phyloP scores from a whole-genome alignment of 192 early-diverging fungal species.

The Nowakowskiella sp. region DNA sequence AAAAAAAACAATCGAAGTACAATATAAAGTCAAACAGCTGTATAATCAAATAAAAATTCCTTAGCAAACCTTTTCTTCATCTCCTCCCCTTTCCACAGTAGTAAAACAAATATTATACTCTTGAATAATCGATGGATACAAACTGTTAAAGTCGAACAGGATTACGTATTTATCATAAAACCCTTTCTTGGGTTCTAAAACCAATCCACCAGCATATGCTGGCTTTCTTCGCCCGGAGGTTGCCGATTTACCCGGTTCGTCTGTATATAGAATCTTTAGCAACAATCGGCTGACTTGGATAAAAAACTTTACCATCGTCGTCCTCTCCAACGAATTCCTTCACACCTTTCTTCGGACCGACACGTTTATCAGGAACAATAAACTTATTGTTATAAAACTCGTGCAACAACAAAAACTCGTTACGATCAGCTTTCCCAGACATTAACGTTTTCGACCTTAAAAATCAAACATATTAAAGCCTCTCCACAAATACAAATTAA shows the following conservation, averaged over 20 bases:
- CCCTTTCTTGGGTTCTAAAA: slow-evolving; percentile 95
- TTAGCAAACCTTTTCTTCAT: slow-evolving; percentile 2
- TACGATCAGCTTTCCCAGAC: slow-evolving; percentile 86
- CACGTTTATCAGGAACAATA: slow-evolving; percentile 79
- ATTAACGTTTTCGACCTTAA: slow-evolving; percentile 68
- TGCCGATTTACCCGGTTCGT: slow-evolving; percentile 14
- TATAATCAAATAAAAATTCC: too few relatives aligned
- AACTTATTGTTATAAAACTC: slow-evolving; percentile 90
- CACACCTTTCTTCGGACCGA: slow-evolving; percentile 10
- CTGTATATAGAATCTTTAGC: slow-evolving; percentile 12
- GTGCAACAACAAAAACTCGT: slow-evolving; percentile 90
- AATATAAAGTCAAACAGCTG: slow-evolving; percentile 5
- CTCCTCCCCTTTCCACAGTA: slow-evolving; percentile 59
- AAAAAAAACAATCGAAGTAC: slow-evolving; percentile 7
- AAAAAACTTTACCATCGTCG: slow-evolving; percentile 16
- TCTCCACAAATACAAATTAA: not conserved
- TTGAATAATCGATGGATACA: slow-evolving; percentile 99
- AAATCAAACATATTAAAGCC: not conserved
- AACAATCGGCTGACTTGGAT: slow-evolving; percentile 3
- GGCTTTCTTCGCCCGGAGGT: slow-evolving; percentile 63
- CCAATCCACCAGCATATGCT: slow-evolving; percentile 88
- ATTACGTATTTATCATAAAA: slow-evolving; percentile 94
- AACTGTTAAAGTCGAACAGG: slow-evolving; percentile 95
- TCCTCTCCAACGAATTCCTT: slow-evolving; percentile 18
- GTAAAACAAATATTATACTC: slow-evolving; percentile 99